These are phyloP conservation scores for Limonomyces culmigenus DNA, from an alignment of 1,284 basidiomycete species.

Conservation along the genomic window DNA sequence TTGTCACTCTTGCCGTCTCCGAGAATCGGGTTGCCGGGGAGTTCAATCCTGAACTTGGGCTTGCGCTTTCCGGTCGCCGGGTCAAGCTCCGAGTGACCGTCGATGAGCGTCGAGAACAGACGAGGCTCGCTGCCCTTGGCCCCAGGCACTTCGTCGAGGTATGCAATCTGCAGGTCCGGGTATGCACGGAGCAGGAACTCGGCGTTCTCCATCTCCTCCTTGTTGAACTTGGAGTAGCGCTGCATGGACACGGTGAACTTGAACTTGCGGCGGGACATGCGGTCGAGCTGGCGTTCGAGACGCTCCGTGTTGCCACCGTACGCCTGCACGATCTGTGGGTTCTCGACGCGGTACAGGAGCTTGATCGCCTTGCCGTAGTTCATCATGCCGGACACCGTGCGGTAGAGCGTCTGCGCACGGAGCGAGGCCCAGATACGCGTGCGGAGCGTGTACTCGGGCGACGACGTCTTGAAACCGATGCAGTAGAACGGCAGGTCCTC, in stretches of 20 bases:
- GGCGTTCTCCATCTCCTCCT: conserved; percentile 97
- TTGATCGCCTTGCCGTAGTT: conserved; percentile 99
- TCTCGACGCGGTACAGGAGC: conserved; percentile 96
- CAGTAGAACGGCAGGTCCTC: conserved; percentile 99
- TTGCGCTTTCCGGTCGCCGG: conserved; percentile 80
- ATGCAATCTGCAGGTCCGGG: conserved; percentile 96
- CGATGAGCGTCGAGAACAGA: conserved; percentile 89
- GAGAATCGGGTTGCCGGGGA: conserved; percentile 98
- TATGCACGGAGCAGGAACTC: conserved; percentile 97
- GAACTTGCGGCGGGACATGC: conserved; percentile 97
- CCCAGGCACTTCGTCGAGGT: conserved; percentile 89
- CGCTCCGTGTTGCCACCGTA: conserved; percentile 97
- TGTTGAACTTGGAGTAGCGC: conserved; percentile 98
- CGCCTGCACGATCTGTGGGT: conserved; percentile 94
- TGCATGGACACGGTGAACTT: conserved; percentile 99
- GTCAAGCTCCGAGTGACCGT: conserved; percentile 94
- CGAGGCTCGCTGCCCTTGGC: conserved; percentile 81
- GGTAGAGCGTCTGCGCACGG: conserved; percentile 94
- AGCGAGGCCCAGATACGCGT: conserved; percentile 99
- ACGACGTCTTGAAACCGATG: conserved; percentile 98
- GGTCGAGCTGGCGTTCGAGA: conserved; percentile 90
- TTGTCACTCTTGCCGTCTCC: conserved; percentile 99
- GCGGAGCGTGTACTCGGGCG: conserved; percentile 95
- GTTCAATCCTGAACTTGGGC: conserved; percentile 95
- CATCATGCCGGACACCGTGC: conserved; percentile 99